phyloP scores from a whole-genome alignment of 306 rosid genomes.

The Macrotyloma uniflorum region DNA sequence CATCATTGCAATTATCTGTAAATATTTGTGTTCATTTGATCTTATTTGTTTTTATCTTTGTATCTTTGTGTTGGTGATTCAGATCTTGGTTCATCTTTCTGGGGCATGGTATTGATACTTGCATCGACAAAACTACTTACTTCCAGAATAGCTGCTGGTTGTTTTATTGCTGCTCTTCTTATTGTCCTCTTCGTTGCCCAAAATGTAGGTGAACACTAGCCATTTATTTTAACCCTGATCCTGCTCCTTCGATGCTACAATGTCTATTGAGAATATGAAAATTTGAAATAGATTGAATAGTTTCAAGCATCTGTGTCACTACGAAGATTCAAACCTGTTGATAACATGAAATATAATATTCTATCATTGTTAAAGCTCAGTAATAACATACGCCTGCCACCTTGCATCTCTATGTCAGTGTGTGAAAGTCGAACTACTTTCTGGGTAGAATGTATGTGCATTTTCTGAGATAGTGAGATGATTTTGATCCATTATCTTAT shows the following conservation, averaged over 20 bases:
- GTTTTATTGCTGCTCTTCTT: slow-evolving; percentile 61
- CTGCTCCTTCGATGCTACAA: slow-evolving; percentile 2
- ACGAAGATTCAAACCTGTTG: not conserved
- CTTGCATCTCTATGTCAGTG: no score
- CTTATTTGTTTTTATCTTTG: slow-evolving; percentile 21
- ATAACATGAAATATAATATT: not conserved
- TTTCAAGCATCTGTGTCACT: not conserved
- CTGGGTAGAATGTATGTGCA: not conserved
- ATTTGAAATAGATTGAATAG: not conserved
- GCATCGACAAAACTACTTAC: slow-evolving; percentile 71
- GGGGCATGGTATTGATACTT: slow-evolving; percentile 76
- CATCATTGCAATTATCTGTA: not conserved
- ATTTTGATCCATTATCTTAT: not conserved
- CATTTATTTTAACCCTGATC: not conserved
- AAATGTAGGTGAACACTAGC: slow-evolving; percentile 50
- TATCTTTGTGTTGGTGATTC: slow-evolving; percentile 23
- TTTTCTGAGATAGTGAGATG: not conserved
- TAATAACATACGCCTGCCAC: no score
- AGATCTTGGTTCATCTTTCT: slow-evolving; percentile 77
- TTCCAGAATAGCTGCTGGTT: slow-evolving; percentile 71
- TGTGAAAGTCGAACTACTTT: not conserved
- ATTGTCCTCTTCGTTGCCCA: slow-evolving; percentile 60
- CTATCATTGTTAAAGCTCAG: not conserved
- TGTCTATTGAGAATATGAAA: not conserved
- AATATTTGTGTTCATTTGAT: not conserved